Evolutionary conservation across 495 filamentous ascomycete species (phyloP).

Genomic region (Lasiosphaeria ovina): DNA sequence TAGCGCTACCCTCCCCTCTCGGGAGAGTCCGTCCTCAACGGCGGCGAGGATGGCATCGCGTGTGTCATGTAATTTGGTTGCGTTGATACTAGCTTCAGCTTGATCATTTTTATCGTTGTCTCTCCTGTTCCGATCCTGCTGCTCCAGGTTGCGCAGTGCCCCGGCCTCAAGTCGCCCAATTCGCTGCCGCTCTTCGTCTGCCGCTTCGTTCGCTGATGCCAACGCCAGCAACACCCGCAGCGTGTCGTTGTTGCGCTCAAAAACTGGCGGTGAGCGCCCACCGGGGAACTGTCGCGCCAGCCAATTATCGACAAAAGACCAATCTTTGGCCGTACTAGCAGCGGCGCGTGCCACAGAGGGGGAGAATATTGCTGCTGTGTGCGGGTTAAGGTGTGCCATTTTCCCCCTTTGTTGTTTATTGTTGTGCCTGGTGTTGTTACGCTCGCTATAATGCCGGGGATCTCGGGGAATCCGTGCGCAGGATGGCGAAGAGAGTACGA

Average conservation of each 20-base stretch:
- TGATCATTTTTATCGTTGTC: neutral
- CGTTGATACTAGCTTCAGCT: neutral
- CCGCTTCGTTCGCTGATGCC: slow-evolving; percentile 72
- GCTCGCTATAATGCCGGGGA: no score
- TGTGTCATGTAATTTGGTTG: slow-evolving; percentile 22
- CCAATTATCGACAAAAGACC: slow-evolving; percentile 84
- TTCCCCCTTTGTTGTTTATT: neutral
- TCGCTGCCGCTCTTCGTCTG: slow-evolving; percentile 69
- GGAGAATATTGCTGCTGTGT: slow-evolving; percentile 62
- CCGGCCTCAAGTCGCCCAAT: slow-evolving; percentile 59
- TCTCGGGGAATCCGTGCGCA: no score
- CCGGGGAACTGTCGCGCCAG: slow-evolving; percentile 59
- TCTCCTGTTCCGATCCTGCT: slow-evolving; percentile 2
- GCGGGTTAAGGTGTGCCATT: slow-evolving; percentile 53
- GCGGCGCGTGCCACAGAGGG: slow-evolving; percentile 66
- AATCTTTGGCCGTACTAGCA: slow-evolving; percentile 71
- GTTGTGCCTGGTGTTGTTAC: neutral
- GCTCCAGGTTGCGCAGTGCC: slow-evolving; percentile 52
- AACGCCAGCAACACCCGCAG: slow-evolving; percentile 73
- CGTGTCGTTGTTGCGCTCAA: slow-evolving; percentile 85
- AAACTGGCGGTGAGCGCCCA: slow-evolving; percentile 48
- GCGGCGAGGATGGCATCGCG: slow-evolving; percentile 37
- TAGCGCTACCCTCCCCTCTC: slow-evolving; percentile 44
- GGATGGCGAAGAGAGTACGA: no score
- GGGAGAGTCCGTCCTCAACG: slow-evolving; percentile 36